Conservation (phyloP, 306 rosid genomes). For the Vigna unguiculata region DNA sequence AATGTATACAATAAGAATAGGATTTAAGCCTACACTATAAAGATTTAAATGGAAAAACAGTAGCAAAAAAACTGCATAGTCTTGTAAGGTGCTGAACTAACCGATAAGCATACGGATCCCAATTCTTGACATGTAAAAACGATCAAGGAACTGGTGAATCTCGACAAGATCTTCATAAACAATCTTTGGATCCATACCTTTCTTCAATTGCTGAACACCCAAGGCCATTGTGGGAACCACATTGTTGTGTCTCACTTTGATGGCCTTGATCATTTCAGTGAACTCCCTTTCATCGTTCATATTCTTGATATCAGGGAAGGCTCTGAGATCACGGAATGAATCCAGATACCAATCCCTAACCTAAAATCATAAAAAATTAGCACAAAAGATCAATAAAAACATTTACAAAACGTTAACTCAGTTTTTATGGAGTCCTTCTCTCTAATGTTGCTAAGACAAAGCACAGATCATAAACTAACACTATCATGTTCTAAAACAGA, state of each 20-base stretch:
- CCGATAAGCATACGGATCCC: constrained; percentile 99
- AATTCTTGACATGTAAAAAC: constrained; percentile 97
- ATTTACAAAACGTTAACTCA: neutral
- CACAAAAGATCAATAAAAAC: constrained; percentile 22
- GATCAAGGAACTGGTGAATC: constrained; percentile 92
- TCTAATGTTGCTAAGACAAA: neutral
- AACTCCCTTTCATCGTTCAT: constrained; percentile 71
- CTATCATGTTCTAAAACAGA: constrained; percentile 18
- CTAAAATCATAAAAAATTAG: constrained; percentile 48
- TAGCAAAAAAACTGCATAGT: constrained; percentile 19
- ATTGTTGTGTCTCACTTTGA: constrained; percentile 96
- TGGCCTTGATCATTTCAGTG: constrained; percentile 90
- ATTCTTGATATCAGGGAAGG: constrained; percentile 80
- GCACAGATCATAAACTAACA: constrained; percentile 6
- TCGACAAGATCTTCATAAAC: constrained; percentile 67
- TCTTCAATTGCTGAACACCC: constrained; percentile 97
- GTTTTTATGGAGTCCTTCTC: no score
- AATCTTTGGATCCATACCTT: constrained; percentile 60
- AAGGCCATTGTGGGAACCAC: constrained; percentile 98
- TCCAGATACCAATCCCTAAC: constrained; percentile 97
- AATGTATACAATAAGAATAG: neutral
- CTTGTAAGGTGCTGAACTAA: constrained; percentile 46
- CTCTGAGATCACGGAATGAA: constrained; percentile 88
- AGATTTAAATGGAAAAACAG: neutral
- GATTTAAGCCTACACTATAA: neutral